Base-by-base conservation (phyloP, 2,329 filamentous ascomycete species). In the Dothideomycetidae sp. region DNA sequence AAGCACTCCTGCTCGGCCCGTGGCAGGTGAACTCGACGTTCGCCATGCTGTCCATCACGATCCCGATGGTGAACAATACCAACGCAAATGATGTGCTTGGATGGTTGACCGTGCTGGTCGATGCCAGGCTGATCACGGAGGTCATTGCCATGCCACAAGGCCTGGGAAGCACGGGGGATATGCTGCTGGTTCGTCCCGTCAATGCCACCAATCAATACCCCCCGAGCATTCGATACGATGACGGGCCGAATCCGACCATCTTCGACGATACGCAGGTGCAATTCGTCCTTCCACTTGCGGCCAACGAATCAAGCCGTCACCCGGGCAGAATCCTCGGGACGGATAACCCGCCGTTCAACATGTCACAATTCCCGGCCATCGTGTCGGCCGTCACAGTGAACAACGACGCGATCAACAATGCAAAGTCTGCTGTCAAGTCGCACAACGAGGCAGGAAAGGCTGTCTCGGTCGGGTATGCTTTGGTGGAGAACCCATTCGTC, bases 391-490 rank as follows among this genome's bases (percentile, higher is more conserved):
- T 82, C 47, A 67, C 70, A 2, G 48, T 61, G 5, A 55, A 64
- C 5, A 69, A 68, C 41, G 42, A 48, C 5, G 43, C 50, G 2
- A 59, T 71, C 11, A 81, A 81, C 50, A 81, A 81, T 47, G 75
- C 81, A 3, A 80, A 77, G 11, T 75, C 75, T 43, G 54, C 69
- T 1, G 63, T 93, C 11, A 71, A 73, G 4, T 79, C 81, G 0
- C 64, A 55, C 5, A 92, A 93, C 47, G 84, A 93, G 49, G 66
- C 83, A 44, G 70, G 70, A 0, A 56, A 68, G 7, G 53, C 59
- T 3, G 81, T 94, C 1, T 79, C 83, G 9, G 77, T 86, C n/a
- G 86, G 85, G 14, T 88, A 76, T 50, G 81, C 82, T 5, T 67
- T 79, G 9, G 74, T 81, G 0, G 67, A 71, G 37, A 82, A 69